A percentile compares a stretch with the other conserved stretches of the same genome.
Evolutionary conservation across 2,329 filamentous ascomycete genomes (phyloP).

Genomic region (Alternaria gansuensis): DNA sequence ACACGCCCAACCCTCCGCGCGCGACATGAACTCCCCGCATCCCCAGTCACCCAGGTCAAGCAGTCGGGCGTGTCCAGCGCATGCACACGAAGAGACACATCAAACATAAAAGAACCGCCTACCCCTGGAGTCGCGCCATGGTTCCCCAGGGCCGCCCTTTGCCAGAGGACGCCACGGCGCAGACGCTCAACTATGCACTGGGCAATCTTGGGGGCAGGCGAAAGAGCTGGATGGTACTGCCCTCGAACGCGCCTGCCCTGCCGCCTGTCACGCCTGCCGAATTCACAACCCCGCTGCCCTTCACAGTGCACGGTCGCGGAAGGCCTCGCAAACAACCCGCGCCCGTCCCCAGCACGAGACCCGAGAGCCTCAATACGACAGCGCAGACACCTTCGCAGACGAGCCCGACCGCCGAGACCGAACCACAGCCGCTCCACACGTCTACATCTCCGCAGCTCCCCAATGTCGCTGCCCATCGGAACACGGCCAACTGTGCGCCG

Average conservation of each 20-base stretch:
- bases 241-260: background rate
- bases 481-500: constrained; percentile 6
- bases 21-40: constrained; percentile 34
- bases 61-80: constrained; percentile 18
- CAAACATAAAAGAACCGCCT: constrained; percentile 1
- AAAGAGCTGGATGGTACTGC: constrained; percentile 46
- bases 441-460: constrained; percentile 50
- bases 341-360: background rate
- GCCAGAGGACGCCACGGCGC: constrained; percentile 26
- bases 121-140: constrained; percentile 21
- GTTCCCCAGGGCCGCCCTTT: constrained; percentile 9
- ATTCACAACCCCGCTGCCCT: constrained; percentile 9
- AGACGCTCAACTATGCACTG: constrained; percentile 41
- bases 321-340: constrained; percentile 23
- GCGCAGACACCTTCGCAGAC: background rate
- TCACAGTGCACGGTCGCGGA: constrained; percentile 18
- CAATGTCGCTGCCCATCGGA: constrained; percentile 33
- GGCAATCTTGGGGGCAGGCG: constrained; percentile 43
- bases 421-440: constrained; percentile 38
- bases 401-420: constrained; percentile 14
- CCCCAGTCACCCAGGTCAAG: constrained; percentile 16
- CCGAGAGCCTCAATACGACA: background rate
- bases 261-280: constrained; percentile 5
- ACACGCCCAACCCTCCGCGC: background rate
- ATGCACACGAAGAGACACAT: background rate